Evolutionary conservation across 345 rosid genomes (phyloP).

Genomic region (Salix brachista): DNA sequence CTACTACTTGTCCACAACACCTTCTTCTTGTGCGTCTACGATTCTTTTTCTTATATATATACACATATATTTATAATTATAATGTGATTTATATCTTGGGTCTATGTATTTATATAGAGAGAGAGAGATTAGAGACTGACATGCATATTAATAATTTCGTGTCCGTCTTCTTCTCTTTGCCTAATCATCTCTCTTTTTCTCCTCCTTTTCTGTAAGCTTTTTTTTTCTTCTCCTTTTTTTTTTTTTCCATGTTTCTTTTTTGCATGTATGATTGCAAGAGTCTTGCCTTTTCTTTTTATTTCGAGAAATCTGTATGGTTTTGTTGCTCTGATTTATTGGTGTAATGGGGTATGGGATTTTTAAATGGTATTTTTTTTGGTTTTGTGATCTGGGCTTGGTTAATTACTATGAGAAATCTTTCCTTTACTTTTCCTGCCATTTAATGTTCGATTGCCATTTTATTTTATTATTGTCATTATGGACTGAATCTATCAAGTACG

Average conservation of each 20-base stretch:
- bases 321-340: slow-evolving; percentile 7
- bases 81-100: background rate
- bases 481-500: slow-evolving; percentile 14
- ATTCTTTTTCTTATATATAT: background rate
- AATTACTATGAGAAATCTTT: slow-evolving; percentile 17
- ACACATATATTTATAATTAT: background rate
- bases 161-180: slow-evolving; percentile 21
- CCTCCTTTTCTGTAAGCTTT: slow-evolving; percentile 26
- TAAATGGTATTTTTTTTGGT: slow-evolving; percentile 8
- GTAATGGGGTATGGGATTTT: slow-evolving; percentile 22
- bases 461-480: slow-evolving; percentile 2
- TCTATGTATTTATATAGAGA: no score
- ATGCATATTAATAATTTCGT: slow-evolving; percentile 6
- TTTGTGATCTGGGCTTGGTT: slow-evolving; percentile 32
- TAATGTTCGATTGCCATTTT: slow-evolving; percentile 11
- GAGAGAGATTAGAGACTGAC: background rate
- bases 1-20: background rate
- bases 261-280: slow-evolving; percentile 18
- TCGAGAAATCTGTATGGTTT: background rate
- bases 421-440: background rate
- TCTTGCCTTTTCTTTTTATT: background rate
- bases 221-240: background rate
- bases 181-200: slow-evolving; percentile 14
- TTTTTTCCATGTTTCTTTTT: background rate
- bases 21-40: background rate